Evolutionary conservation across 768 basidiomycete genomes (phyloP), one percentile per base, ranked within the genome.

Genomic region (Strobilomyces confusus): DNA sequence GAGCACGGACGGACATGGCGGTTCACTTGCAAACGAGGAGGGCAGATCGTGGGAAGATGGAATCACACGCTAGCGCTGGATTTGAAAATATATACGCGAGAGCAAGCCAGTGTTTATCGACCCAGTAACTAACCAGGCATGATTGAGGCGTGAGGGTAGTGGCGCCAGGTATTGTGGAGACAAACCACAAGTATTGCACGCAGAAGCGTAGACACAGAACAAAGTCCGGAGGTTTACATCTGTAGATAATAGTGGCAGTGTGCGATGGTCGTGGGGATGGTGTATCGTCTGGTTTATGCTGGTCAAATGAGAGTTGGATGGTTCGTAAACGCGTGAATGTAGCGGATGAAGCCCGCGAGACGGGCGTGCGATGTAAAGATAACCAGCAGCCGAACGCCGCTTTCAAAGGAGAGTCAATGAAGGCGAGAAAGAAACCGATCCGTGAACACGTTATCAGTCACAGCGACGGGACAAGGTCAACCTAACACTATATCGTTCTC

Each of bases 1-100:
- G 67, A 38, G 76, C 77, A 68, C 83, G 79, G 43, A 68, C 53
- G 55, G 72, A 72, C 68, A 73, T 73, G 71, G 73, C 65, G 42
- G 55, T 69, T 67, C 37, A 45, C 52, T 48, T 54, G 42, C 17
- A 45, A 46, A 11, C 34, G 33, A 17, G 37, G 29, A 38, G 53
- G 40, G 36, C 40, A 44, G 48, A n/a, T n/a, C 34, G 26, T 48
- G 37, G 19, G 6, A 34, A 26, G 58, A 65, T 69, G 67, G 30
- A 63, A 69, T 62, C 15, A 7, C n/a, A n/a, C n/a, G n/a, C n/a
- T n/a, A n/a, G n/a, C n/a, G n/a, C n/a, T n/a, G n/a, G n/a, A n/a
- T 63, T 48, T 51, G 48, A 55, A 52, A 48, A 50, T 59, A 43
- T 44, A 45, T 52, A 48, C 41, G 42, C 25, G 41, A 32, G 51